phyloP scores from a whole-genome alignment of 352 stramenopile genomes.

The Globisporangium okanoganense region DNA sequence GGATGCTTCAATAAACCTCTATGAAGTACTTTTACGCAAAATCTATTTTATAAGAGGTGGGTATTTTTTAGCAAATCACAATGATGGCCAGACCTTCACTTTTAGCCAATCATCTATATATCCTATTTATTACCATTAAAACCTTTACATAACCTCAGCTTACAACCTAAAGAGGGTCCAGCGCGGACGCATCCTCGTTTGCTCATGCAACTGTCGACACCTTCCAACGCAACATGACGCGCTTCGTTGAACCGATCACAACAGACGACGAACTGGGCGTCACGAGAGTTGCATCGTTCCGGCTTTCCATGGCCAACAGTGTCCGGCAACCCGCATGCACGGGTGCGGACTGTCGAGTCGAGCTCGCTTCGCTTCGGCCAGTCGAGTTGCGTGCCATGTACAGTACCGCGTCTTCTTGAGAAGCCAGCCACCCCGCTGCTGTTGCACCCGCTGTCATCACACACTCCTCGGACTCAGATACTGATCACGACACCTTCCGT shows the following conservation, averaged over 20 bases:
- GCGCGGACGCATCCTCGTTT: neutral
- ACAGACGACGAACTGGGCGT: neutral
- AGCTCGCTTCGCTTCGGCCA: too few species aligned
- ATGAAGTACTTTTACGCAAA: too few species aligned
- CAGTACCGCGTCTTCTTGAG: too few species aligned
- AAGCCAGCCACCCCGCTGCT: neutral
- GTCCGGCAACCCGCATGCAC: too few species aligned
- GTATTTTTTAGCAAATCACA: too few species aligned
- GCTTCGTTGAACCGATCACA: neutral
- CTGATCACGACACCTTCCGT: neutral
- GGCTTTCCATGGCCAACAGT: neutral
- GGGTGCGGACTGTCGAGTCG: too few species aligned
- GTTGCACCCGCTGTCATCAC: neutral
- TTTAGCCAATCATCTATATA: too few species aligned
- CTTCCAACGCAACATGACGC: too few species aligned
- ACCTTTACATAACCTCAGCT: neutral
- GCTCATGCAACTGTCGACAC: neutral
- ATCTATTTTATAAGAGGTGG: too few species aligned
- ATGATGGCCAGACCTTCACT: too few species aligned
- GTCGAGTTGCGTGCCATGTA: too few species aligned
- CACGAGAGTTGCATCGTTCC: conserved; percentile 5
- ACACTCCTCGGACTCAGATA: neutral
- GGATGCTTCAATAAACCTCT: too few species aligned
- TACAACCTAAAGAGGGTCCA: neutral
- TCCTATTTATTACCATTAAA: neutral